Conservation (phyloP, 495 filamentous ascomycete species). For the Aspergillus ostianus region DNA sequence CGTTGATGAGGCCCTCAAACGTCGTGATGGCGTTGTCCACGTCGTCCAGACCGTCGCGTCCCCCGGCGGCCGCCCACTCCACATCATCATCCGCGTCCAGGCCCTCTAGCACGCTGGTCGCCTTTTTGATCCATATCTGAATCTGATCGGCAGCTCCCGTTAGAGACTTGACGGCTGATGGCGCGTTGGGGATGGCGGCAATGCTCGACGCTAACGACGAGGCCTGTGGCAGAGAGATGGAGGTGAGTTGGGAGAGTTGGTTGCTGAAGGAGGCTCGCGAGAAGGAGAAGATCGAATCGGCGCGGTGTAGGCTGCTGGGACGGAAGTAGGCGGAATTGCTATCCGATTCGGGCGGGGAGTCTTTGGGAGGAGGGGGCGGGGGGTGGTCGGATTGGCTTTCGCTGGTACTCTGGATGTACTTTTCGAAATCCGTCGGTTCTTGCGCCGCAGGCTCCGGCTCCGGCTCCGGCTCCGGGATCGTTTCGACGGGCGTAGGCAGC, state of each 20-base stretch:
- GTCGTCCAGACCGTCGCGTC: slow-evolving; percentile 82
- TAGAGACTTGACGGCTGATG: slow-evolving; percentile 72
- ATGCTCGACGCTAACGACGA: slow-evolving; percentile 76
- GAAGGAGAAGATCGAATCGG: slow-evolving; percentile 83
- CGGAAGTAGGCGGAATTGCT: slow-evolving; percentile 54
- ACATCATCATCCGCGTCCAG: slow-evolving; percentile 94
- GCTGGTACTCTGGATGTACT: slow-evolving; percentile 44
- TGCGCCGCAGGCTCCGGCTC: not conserved
- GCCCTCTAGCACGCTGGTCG: slow-evolving; percentile 77
- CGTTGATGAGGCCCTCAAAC: slow-evolving; percentile 82
- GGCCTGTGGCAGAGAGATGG: slow-evolving; percentile 81
- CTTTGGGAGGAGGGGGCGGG: slow-evolving; percentile 42
- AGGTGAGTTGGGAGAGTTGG: slow-evolving; percentile 83
- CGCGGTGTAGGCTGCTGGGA: slow-evolving; percentile 48
- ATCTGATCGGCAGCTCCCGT: slow-evolving; percentile 86
- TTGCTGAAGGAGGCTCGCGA: slow-evolving; percentile 86
- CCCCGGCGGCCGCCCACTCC: slow-evolving; percentile 93
- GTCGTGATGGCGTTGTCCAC: slow-evolving; percentile 81
- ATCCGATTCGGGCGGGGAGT: slow-evolving; percentile 26
- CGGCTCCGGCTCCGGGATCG: not conserved
- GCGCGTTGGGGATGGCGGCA: slow-evolving; percentile 75
- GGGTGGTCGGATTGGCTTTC: slow-evolving; percentile 33
- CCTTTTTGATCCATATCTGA: slow-evolving; percentile 85
- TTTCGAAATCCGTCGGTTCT: slow-evolving; percentile 44
- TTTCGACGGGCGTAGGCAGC: not conserved